Conservation (phyloP, 2,329 filamentous ascomycete species). For the Penicillium verrucosum region DNA sequence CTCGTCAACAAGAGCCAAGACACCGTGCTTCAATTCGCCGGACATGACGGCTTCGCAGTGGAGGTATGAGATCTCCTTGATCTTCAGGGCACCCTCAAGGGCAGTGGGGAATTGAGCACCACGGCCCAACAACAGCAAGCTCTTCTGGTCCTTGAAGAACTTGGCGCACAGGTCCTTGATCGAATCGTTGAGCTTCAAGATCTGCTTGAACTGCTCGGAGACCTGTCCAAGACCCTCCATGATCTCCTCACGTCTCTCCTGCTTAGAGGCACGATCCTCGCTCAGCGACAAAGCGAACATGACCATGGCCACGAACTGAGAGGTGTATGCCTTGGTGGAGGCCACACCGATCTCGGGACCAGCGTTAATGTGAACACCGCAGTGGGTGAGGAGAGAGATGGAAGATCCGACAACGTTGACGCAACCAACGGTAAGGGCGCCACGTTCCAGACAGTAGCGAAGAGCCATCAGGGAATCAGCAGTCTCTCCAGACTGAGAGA, state of each 20-base stretch:
- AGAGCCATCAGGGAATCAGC: conserved; percentile 96
- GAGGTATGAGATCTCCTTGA: conserved; percentile 99
- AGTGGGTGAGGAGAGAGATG: conserved; percentile 98
- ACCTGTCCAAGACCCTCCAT: conserved; percentile 88
- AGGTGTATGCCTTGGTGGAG: conserved; percentile 98
- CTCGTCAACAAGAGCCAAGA: conserved; percentile 94
- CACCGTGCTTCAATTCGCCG: conserved; percentile 98
- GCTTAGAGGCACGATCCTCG: conserved; percentile 95
- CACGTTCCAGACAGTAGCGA: conserved; percentile 95
- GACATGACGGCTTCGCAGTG: conserved; percentile 99
- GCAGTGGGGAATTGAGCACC: conserved; percentile 94
- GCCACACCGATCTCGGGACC: conserved; percentile 98
- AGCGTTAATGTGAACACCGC: conserved; percentile 99
- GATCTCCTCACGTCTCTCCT: conserved; percentile 86
- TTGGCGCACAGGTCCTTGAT: conserved; percentile 94
- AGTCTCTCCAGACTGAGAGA: conserved; percentile 97
- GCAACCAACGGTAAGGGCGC: conserved; percentile 93
- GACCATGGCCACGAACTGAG: conserved; percentile 98
- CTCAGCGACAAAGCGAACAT: conserved; percentile 98
- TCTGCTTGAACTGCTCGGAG: conserved; percentile 86
- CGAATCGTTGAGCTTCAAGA: conserved; percentile 83
- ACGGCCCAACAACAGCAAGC: conserved; percentile 84
- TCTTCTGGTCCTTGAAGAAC: conserved; percentile 97
- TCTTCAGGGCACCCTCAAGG: conserved; percentile 95
- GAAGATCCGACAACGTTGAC: conserved; percentile 98